Evolutionary conservation across 345 rosid species (phyloP).

Genomic region (Syzygium oleosum): DNA sequence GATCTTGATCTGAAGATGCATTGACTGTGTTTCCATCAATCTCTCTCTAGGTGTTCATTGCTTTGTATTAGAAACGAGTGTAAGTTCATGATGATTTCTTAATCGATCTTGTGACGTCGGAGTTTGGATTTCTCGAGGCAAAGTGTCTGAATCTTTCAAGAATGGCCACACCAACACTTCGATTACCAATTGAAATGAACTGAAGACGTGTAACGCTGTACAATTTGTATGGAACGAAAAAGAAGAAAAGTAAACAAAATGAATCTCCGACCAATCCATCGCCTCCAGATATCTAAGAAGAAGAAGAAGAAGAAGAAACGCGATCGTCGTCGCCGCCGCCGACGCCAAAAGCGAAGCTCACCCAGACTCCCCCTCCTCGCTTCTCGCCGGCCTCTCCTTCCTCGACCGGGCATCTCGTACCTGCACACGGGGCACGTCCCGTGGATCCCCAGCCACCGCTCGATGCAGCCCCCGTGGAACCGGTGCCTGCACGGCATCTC

Average conservation of each 20-base stretch:
- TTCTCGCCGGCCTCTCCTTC: conserved; percentile 19
- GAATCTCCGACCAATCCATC: not conserved
- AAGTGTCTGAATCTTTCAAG: not conserved
- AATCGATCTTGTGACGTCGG: not conserved
- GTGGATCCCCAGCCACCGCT: conserved; percentile 67
- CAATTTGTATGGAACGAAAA: not conserved
- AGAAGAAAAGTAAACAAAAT: not conserved
- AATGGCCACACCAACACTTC: not conserved
- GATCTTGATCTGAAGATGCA: not conserved
- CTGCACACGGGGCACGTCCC: conserved; percentile 89
- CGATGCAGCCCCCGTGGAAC: conserved; percentile 68
- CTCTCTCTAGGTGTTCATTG: not conserved
- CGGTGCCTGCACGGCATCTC: conserved; percentile 82
- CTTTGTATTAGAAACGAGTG: not conserved
- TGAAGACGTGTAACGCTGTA: not conserved
- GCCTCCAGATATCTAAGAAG: not conserved
- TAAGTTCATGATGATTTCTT: not conserved
- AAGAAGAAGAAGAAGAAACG: not conserved
- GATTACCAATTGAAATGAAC: not conserved
- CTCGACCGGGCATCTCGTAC: conserved; percentile 72
- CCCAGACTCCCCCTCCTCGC: conserved; percentile 34
- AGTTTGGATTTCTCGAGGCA: not conserved
- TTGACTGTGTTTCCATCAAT: not conserved
- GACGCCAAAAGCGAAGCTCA: conserved; percentile 34
- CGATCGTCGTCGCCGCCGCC: conserved; percentile 16